Evolutionary conservation across 108 stramenopile species (phyloP).

Genomic region (Aurantiochytrium sp.): DNA sequence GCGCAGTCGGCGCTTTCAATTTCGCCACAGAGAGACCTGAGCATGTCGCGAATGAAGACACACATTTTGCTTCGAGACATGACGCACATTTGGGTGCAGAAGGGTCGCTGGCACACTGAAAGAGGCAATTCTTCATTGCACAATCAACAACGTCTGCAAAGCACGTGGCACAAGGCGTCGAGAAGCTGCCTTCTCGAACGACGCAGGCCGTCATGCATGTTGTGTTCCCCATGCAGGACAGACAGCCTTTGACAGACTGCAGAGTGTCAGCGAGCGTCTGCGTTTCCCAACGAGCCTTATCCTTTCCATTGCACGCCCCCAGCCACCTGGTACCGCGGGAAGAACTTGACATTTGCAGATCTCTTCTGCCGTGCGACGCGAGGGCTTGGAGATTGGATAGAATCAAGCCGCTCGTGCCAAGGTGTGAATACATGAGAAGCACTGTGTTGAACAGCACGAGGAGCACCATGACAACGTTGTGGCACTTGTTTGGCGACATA

Average conservation of each 20-base stretch:
- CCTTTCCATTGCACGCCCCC: background rate
- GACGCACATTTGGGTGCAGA: background rate
- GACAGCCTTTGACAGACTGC: background rate
- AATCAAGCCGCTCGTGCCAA: background rate
- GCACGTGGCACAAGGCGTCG: background rate
- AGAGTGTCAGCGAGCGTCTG: background rate
- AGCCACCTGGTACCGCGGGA: too few relatives aligned
- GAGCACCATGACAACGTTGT: background rate
- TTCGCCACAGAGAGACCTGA: background rate
- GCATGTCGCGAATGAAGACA: background rate
- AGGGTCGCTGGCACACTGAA: background rate
- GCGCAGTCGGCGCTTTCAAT: too few relatives aligned
- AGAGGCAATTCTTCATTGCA: background rate
- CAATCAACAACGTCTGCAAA: background rate
- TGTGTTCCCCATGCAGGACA: background rate
- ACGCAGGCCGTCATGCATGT: background rate
- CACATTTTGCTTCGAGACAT: background rate
- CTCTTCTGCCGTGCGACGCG: background rate
- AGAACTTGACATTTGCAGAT: too few relatives aligned
- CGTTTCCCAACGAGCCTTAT: background rate
- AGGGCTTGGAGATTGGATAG: background rate
- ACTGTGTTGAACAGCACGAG: background rate
- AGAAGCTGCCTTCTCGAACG: background rate
- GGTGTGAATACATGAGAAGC: background rate
- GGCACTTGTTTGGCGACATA: too few relatives aligned